Conservation (phyloP, 805 yeast genomes). For the Suhomyces faveliae region DNA sequence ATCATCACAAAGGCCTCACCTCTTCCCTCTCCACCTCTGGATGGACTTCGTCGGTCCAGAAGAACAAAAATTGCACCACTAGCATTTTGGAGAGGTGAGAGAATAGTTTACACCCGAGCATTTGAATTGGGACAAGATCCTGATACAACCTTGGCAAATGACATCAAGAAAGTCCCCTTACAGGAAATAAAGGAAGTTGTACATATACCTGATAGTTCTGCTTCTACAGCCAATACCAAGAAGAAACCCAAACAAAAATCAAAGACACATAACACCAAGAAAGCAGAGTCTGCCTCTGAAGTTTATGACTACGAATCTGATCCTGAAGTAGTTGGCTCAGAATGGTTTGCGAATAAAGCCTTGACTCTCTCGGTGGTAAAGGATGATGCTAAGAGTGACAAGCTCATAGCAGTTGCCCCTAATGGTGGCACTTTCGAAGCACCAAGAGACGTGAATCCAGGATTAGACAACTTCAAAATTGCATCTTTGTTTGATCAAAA, state of each 20-base stretch:
- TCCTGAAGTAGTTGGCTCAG: constrained; percentile 46
- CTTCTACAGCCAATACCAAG: constrained; percentile 6
- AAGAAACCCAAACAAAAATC: constrained; percentile 20
- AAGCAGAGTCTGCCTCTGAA: constrained; percentile 7
- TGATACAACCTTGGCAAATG: constrained; percentile 38
- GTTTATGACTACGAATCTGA: constrained; percentile 36
- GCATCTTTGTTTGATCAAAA: constrained; percentile 65
- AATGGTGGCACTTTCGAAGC: constrained; percentile 47
- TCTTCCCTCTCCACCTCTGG: constrained; percentile 45
- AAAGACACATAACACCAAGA: constrained; percentile 12
- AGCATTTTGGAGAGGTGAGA: constrained; percentile 84
- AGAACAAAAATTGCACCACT: constrained; percentile 68
- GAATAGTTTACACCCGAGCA: constrained; percentile 54
- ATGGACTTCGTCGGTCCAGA: constrained; percentile 59
- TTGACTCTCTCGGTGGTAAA: constrained; percentile 51
- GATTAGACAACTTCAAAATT: constrained; percentile 51
- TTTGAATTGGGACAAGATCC: constrained; percentile 38
- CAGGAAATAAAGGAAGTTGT: constrained; percentile 60
- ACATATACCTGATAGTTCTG: constrained; percentile 39
- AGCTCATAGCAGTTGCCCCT: constrained; percentile 67
- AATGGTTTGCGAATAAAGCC: constrained; percentile 48
- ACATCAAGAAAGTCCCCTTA: constrained; percentile 42
- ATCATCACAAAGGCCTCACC: constrained; percentile 21
- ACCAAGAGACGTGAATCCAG: constrained; percentile 39
- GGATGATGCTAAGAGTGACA: constrained; percentile 40